A percentile compares a stretch with the other conserved stretches of the same genome.
Conservation (phyloP, 2,329 filamentous ascomycete species). For the Paraphaeosphaeria sporulosa region DNA sequence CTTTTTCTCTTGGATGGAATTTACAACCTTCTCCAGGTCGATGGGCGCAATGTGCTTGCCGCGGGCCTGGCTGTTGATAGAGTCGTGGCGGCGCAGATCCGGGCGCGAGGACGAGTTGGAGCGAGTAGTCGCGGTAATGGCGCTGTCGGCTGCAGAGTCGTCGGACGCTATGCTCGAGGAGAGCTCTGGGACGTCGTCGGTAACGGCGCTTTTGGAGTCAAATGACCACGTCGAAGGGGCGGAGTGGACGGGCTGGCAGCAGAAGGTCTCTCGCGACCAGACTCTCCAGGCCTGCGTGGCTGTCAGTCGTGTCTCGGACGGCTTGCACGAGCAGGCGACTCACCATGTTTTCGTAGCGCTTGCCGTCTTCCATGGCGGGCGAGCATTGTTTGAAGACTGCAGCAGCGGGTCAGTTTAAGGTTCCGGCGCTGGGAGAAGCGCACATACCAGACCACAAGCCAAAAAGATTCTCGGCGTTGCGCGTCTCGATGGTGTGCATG, state of each 20-base stretch:
- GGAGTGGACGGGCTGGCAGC: conserved; percentile 71
- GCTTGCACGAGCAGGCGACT: background rate
- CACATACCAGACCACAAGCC: conserved; percentile 95
- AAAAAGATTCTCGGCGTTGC: conserved; percentile 90
- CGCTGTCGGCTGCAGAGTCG: conserved; percentile 48
- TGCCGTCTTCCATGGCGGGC: conserved; percentile 90
- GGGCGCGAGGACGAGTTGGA: conserved; percentile 64
- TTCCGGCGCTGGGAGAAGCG: background rate
- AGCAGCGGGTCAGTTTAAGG: conserved; percentile 29
- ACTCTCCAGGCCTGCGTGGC: conserved; percentile 71
- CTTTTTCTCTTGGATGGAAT: conserved; percentile 86
- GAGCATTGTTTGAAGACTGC: conserved; percentile 93
- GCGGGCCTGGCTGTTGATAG: conserved; percentile 72
- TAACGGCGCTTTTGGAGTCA: conserved; percentile 35
- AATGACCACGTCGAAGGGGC: conserved; percentile 45
- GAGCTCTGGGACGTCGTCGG: conserved; percentile 51
- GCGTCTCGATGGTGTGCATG: conserved; percentile 93
- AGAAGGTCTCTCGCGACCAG: conserved; percentile 93
- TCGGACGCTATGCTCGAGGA: conserved; percentile 57
- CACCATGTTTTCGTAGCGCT: conserved; percentile 90
- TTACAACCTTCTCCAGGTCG: conserved; percentile 92
- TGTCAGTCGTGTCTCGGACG: background rate
- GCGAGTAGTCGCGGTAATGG: conserved; percentile 56
- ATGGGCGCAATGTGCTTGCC: conserved; percentile 91
- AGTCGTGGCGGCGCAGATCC: conserved; percentile 74